These are phyloP conservation scores for Lablab purpureus DNA, from an alignment of 306 rosid species.

Conservation along the genomic window DNA sequence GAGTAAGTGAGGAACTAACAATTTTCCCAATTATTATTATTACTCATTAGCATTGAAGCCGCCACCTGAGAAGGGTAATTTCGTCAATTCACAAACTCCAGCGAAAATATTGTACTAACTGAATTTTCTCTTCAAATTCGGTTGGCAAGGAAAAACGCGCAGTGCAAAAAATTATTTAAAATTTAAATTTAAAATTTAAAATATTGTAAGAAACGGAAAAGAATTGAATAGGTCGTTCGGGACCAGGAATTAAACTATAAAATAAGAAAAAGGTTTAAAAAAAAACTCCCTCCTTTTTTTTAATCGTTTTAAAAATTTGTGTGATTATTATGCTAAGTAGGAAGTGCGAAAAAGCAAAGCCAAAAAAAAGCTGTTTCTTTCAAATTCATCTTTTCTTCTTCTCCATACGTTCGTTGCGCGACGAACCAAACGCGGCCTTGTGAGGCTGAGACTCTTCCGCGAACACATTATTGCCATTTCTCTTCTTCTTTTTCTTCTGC, in stretches of 20 bases:
- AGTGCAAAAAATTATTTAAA: constrained; percentile 33
- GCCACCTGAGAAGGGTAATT: constrained; percentile 26
- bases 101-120: constrained; percentile 36
- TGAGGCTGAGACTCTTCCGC: constrained; percentile 42
- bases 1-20: not conserved
- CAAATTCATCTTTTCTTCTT: constrained; percentile 26
- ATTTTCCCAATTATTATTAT: not conserved
- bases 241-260: not conserved
- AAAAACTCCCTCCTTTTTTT: not conserved
- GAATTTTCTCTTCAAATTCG: constrained; percentile 54
- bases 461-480: constrained; percentile 21
- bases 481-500: constrained; percentile 18
- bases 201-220: not conserved
- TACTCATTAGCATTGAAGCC: not conserved
- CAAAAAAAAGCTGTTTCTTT: constrained; percentile 65
- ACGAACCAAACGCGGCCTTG: constrained; percentile 57
- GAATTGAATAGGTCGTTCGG: constrained; percentile 39
- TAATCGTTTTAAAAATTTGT: constrained; percentile 1
- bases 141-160: constrained; percentile 64
- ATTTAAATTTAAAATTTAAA: not conserved
- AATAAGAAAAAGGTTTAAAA: not conserved
- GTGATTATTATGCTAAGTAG: constrained; percentile 32
- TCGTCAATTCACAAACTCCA: constrained; percentile 43
- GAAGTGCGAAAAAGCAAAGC: constrained; percentile 37
- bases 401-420: constrained; percentile 51